Evolutionary conservation across 257 asterid genomes (phyloP), one percentile per base, ranked within the genome.

Genomic region (Cruciata laevipes): DNA sequence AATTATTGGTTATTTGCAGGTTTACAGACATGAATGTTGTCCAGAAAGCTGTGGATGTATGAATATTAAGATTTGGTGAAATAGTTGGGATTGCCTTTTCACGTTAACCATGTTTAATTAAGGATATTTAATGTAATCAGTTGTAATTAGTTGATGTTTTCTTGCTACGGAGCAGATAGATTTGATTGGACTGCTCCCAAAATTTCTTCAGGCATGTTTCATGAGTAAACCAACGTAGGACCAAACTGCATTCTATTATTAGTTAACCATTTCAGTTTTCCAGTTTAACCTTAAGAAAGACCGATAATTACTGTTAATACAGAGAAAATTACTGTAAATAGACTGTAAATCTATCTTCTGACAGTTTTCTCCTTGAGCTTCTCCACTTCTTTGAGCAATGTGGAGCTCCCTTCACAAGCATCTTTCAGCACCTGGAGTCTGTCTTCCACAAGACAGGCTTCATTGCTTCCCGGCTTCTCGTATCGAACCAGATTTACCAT

Each of bases 341-440:
- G n/a, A n/a, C n/a, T n/a, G n/a, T n/a, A n/a, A n/a, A n/a, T n/a
- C n/a, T n/a, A n/a, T 30, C 38, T 37, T 57, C 44, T 4, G 47
- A 23, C 33, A 37, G 52, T 68, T 55, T n/a, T 37, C 20, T 21
- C 23, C 27, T 53, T 9, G 14, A 93, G 86, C 80, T 84, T 86
- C 69, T 83, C 79, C 65, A 88, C 79, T 66, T 77, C 77, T 61
- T 53, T 61, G 72, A 73, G 51, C 52, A 84, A 73, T 18, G 77
- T 73, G 33, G 83, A 75, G 69, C 49, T 77, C 62, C 89, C 95
- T 33, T 81, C 85, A 60, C 95, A 85, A 40, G 81, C 79, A 70
- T 84, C 91, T 69, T 73, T 85, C 82, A 90, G 76, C 24, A 84
- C 70, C 70, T 68, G 77, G 73, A 90, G 65, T 75, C 97, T 80